Conservation (phyloP, 805 yeast species). For the Candida nitratophila region DNA sequence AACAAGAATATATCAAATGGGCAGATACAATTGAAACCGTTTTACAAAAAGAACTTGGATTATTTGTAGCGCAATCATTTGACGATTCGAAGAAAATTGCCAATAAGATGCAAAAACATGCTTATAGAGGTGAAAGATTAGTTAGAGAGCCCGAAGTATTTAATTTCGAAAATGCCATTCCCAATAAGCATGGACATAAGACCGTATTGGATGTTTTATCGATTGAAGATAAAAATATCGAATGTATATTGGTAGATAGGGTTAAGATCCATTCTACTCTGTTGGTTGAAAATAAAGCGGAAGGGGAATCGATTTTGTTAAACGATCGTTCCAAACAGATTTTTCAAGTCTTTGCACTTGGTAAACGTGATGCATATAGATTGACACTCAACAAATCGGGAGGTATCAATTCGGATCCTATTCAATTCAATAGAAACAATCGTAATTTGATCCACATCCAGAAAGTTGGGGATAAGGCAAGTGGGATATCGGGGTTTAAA, state of each 20-base stretch:
- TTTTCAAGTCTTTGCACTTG: neutral
- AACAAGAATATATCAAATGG: conserved; percentile 49
- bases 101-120: conserved; percentile 22
- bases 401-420: conserved; percentile 24
- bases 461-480: neutral
- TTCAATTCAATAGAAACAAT: conserved; percentile 2
- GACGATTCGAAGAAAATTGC: conserved; percentile 47
- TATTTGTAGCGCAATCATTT: conserved; percentile 62
- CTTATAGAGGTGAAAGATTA: conserved; percentile 32
- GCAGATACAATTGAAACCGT: conserved; percentile 50
- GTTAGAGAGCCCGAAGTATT: conserved; percentile 52
- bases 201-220: conserved; percentile 57
- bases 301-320: conserved; percentile 41
- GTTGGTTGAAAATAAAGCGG: conserved; percentile 41
- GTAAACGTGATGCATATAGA: neutral
- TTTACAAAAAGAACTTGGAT: conserved; percentile 41
- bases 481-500: neutral
- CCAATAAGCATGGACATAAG: conserved; percentile 27
- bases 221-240: conserved; percentile 46
- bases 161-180: conserved; percentile 39
- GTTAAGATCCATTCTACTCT: conserved; percentile 52
- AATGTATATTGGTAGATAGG: conserved; percentile 58
- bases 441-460: neutral
- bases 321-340: conserved; percentile 20
- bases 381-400: conserved; percentile 21